Base-by-base conservation (phyloP, 2,329 filamentous ascomycete genomes). In the Lachnum nothofagi region DNA sequence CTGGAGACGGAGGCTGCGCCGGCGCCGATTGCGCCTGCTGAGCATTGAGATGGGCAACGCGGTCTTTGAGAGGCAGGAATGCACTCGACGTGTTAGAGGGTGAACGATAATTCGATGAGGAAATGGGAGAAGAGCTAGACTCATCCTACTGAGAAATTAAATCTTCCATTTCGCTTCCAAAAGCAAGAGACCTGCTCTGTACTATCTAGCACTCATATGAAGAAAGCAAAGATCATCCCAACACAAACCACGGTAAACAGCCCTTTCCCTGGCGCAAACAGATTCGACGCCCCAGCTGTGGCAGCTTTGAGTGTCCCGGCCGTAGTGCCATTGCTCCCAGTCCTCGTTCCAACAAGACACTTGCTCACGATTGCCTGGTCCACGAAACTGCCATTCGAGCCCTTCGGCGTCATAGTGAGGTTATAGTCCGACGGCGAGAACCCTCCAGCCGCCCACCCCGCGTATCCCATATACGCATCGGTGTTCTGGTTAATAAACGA, bases 401-500 rank as follows among this genome's bases (percentile, higher is more conserved):
- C 53, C 16, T 27, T 37, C 5, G 47, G 47, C 6, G 47, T 42
- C 42, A 45, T 44, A 7, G 42, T 49, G 9, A 49, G 27, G n/a
- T 49, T 42, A 20, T 49, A 49, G 0, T 33, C 22, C 10, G 16
- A 17, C 3, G 47, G 23, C 7, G 47, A 49, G 17, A 49, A 49
- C 10, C 47, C 47, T 16, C 68, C 68, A 24, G 68, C 68, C 10
- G 61, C 51, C 68, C 68, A 71, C 17, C 63, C 66, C 19, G 66
- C 52, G 44, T 65, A 70, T 8, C 68, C 68, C 3, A 70, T 50
- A 46, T 66, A 70, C 5, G 68, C 65, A 51, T 68, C 67, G 5
- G 59, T 56, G 25, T 69, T 68, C 7, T 47, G 42, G 49, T 62
- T 64, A 42, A 46, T 33, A 35, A 55, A 55, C 10, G 38, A 51